These are phyloP conservation scores for Phytomonas francai DNA, from an alignment of 208 protist genomes.

Conservation along the genomic window DNA sequence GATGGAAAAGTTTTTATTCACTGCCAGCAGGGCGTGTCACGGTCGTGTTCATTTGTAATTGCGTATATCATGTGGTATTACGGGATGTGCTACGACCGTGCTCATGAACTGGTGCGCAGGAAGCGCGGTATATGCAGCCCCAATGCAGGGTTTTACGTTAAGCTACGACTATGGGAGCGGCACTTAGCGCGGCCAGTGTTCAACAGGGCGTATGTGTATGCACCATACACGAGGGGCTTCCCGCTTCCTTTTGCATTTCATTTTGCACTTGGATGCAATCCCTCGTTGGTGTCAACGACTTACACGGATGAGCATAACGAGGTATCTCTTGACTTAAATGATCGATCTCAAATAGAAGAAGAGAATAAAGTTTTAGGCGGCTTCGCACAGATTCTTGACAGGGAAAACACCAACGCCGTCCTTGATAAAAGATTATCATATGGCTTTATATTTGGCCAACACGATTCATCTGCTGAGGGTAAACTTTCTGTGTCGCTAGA, in stretches of 20 bases:
- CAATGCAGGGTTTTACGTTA: conserved; percentile 89
- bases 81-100: conserved; percentile 71
- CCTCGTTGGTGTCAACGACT: conserved; percentile 3
- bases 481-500: not conserved
- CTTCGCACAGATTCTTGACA: not conserved
- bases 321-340: not conserved
- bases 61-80: conserved; percentile 89
- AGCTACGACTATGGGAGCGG: conserved; percentile 68
- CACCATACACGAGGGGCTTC: conserved; percentile 38
- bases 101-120: conserved; percentile 69
- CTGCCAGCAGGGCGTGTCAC: conserved; percentile 93
- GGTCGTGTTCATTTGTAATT: conserved; percentile 85
- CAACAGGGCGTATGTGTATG: conserved; percentile 50
- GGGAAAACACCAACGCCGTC: not conserved
- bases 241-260: conserved; percentile 55
- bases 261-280: conserved; percentile 21
- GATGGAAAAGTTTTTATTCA: conserved; percentile 87
- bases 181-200: conserved; percentile 41
- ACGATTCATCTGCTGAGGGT: not conserved
- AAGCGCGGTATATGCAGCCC: conserved; percentile 75
- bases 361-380: conserved; percentile 4
- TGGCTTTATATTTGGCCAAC: conserved; percentile 33
- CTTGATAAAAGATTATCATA: conserved; percentile 49
- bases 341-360: not conserved
- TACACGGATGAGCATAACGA: not conserved